Evolutionary conservation across 2,329 filamentous ascomycete genomes (phyloP).

Genomic region (Pseudonectria buxi): DNA sequence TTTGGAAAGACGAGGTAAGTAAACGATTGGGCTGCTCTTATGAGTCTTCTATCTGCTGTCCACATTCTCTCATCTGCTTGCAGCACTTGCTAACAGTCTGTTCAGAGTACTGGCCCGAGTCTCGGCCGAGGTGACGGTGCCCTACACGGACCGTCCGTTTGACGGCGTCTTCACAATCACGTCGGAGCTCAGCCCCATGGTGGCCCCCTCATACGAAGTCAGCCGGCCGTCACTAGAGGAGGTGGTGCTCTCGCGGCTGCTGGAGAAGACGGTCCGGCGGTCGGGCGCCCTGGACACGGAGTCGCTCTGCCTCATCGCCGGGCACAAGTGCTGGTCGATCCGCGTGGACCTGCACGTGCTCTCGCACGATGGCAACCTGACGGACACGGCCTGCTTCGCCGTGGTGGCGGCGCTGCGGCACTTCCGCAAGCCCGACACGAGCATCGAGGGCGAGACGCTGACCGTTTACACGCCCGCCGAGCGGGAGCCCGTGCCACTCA

Average conservation of each 20-base stretch:
- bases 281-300: constrained; percentile 92
- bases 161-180: constrained; percentile 92
- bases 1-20: constrained; percentile 84
- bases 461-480: constrained; percentile 80
- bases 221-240: constrained; percentile 79
- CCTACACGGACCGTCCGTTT: constrained; percentile 82
- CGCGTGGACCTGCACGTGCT: constrained; percentile 89
- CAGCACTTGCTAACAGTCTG: constrained; percentile 5
- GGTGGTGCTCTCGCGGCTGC: constrained; percentile 74
- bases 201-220: constrained; percentile 81
- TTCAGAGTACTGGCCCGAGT: constrained; percentile 73
- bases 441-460: constrained; percentile 75
- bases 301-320: constrained; percentile 87
- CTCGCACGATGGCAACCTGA: constrained; percentile 82
- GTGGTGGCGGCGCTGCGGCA: constrained; percentile 84
- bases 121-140: constrained; percentile 80
- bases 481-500: constrained; percentile 81
- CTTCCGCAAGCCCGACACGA: constrained; percentile 84
- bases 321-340: constrained; percentile 84
- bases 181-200: constrained; percentile 87
- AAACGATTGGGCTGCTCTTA: not conserved
- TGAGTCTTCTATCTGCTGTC: too few relatives aligned
- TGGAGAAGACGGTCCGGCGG: constrained; percentile 90
- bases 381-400: constrained; percentile 79
- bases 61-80: too few relatives aligned